Evolutionary conservation across 352 stramenopile genomes (phyloP).

Genomic region (Halophytophthora polymorphica): DNA sequence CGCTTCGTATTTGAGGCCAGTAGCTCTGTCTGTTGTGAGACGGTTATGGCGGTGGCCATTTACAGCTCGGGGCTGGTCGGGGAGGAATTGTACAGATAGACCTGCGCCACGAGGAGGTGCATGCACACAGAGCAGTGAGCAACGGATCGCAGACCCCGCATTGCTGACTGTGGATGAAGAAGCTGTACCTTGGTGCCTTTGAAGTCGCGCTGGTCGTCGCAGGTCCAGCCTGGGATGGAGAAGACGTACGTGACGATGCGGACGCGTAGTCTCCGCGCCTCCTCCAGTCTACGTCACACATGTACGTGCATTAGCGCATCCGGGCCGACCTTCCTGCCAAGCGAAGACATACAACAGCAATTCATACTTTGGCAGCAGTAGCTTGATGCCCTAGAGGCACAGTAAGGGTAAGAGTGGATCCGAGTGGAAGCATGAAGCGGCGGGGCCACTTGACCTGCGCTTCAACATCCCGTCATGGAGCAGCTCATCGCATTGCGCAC

Average conservation of each 20-base stretch:
- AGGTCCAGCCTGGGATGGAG: conserved; percentile 69
- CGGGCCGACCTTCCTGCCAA: too few relatives aligned
- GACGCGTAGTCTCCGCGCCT: conserved; percentile 50
- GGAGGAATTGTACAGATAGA: conserved; percentile 59
- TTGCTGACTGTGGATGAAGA: not conserved
- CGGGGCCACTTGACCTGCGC: not conserved
- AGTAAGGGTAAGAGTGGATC: not conserved
- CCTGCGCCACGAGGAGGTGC: conserved; percentile 20
- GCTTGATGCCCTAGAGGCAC: conserved; percentile 60
- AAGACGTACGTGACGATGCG: conserved; percentile 86
- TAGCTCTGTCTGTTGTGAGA: too few relatives aligned
- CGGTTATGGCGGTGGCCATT: too few relatives aligned
- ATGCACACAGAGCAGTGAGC: not conserved
- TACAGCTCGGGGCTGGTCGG: conserved; percentile 7
- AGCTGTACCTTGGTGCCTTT: conserved; percentile 80
- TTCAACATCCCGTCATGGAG: conserved; percentile 10
- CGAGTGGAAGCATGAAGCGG: conserved; percentile 1
- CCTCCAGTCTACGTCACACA: conserved; percentile 48
- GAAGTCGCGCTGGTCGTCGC: conserved; percentile 52
- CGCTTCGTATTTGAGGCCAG: too few relatives aligned
- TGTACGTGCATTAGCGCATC: too few relatives aligned
- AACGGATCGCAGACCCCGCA: not conserved
- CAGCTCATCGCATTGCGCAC: conserved; percentile 24
- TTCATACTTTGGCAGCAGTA: conserved; percentile 67
- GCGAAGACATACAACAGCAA: not conserved